These are phyloP conservation scores for Naegleria fowleri DNA, from an alignment of 208 protist species.

Conservation along the genomic window DNA sequence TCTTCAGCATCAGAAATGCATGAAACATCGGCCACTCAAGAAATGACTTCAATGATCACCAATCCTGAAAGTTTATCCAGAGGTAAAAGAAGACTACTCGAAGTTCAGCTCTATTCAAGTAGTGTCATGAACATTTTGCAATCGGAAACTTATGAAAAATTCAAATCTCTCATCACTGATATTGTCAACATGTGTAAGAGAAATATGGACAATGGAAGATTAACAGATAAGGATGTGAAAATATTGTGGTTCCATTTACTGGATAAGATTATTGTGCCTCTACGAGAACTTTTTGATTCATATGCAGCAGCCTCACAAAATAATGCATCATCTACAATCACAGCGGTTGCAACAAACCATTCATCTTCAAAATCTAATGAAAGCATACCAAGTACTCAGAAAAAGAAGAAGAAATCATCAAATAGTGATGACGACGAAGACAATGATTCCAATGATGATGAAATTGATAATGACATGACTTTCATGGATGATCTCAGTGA, in stretches of 20 bases:
- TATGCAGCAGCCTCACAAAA: not conserved
- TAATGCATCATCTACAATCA: not conserved
- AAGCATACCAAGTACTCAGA: not conserved
- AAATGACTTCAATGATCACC: not conserved
- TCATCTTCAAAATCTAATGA: not conserved
- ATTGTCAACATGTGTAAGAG: not conserved
- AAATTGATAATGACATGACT: not conserved
- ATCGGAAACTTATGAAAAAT: not conserved
- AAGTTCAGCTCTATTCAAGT: not conserved
- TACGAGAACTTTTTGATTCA: not conserved
- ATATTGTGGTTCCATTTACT: not conserved
- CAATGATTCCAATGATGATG: not conserved
- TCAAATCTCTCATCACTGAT: not conserved
- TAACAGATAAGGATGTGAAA: not conserved
- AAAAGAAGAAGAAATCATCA: not conserved
- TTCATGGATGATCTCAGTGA: not conserved
- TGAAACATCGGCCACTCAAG: not conserved
- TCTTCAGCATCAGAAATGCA: not conserved
- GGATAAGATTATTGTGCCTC: not conserved
- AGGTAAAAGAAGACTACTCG: not conserved
- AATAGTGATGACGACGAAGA: not conserved
- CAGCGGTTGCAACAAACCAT: not conserved
- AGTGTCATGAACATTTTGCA: not conserved
- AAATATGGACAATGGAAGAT: not conserved
- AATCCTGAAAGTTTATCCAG: not conserved